These are phyloP conservation scores for Pseudotulostoma volvatum DNA, from an alignment of 495 filamentous ascomycete species.

Conservation along the genomic window DNA sequence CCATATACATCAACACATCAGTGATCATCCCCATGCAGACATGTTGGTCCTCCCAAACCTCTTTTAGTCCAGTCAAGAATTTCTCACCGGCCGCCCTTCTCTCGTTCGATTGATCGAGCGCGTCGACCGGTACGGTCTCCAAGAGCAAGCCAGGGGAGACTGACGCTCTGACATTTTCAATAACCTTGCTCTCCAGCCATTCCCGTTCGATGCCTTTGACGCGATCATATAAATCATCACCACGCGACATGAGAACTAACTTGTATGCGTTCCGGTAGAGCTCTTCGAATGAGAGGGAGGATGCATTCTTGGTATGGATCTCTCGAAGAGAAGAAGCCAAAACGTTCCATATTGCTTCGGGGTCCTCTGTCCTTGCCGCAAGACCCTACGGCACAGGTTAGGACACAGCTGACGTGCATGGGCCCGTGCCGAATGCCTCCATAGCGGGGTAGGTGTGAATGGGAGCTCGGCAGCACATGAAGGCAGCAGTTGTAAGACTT, in stretches of 20 bases:
- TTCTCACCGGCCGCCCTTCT: conserved; percentile 64
- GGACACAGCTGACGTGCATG: background rate
- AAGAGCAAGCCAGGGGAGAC: conserved; percentile 43
- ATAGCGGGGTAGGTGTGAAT: conserved; percentile 3
- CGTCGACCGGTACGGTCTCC: conserved; percentile 23
- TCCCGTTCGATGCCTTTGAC: conserved; percentile 65
- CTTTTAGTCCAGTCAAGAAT: conserved; percentile 60
- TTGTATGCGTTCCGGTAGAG: conserved; percentile 93
- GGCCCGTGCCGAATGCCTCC: background rate
- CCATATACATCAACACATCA: conserved; percentile 97
- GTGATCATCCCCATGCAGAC: conserved; percentile 93
- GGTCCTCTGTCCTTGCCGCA: conserved; percentile 43
- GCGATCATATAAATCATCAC: conserved; percentile 62
- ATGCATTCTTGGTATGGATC: conserved; percentile 88
- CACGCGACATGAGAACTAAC: conserved; percentile 77
- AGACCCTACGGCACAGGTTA: conserved; percentile 32
- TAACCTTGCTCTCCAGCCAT: conserved; percentile 59
- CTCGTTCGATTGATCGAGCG: conserved; percentile 48
- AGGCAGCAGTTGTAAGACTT: conserved; percentile 16
- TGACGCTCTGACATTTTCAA: conserved; percentile 41
- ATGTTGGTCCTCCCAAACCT: conserved; percentile 76
- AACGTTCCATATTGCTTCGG: conserved; percentile 65
- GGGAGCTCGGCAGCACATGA: background rate
- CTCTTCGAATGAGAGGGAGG: conserved; percentile 80
- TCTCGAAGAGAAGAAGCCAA: conserved; percentile 59